Evolutionary conservation across 352 stramenopile genomes (phyloP).

Genomic region (Phytopythium sindhum): DNA sequence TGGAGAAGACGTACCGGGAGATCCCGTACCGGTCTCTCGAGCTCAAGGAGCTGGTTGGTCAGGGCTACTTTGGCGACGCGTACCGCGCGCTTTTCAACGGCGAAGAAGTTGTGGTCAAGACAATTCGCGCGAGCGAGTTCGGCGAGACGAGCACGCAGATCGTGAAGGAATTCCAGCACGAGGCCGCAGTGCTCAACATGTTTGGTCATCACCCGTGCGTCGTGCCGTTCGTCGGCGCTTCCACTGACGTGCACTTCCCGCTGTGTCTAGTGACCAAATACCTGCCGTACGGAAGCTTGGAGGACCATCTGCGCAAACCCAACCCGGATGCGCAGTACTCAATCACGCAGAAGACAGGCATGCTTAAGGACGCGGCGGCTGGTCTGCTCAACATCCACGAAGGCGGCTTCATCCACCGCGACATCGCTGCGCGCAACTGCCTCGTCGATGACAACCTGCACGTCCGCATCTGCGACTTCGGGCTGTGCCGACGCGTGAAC

Average conservation of each 20-base stretch:
- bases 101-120: slow-evolving; percentile 81
- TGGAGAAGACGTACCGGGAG: slow-evolving; percentile 74
- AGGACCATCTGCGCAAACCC: slow-evolving; percentile 56
- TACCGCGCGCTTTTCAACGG: slow-evolving; percentile 61
- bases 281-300: slow-evolving; percentile 64
- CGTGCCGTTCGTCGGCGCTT: slow-evolving; percentile 78
- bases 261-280: slow-evolving; percentile 73
- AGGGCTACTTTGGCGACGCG: slow-evolving; percentile 78
- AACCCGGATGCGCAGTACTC: slow-evolving; percentile 25
- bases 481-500: slow-evolving; percentile 59
- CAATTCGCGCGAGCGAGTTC: slow-evolving; percentile 70
- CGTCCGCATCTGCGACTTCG: slow-evolving; percentile 81
- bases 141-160: slow-evolving; percentile 72
- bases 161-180: slow-evolving; percentile 79
- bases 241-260: slow-evolving; percentile 61
- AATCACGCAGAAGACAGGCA: slow-evolving; percentile 43
- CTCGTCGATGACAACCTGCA: slow-evolving; percentile 57
- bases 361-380: slow-evolving; percentile 70
- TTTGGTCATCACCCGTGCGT: slow-evolving; percentile 82
- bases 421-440: slow-evolving; percentile 78
- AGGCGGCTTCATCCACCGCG: slow-evolving; percentile 80
- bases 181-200: slow-evolving; percentile 76
- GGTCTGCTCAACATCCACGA: slow-evolving; percentile 83
- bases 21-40: slow-evolving; percentile 64
- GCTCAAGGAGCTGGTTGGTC: slow-evolving; percentile 71